Base-by-base conservation (phyloP, 2,329 filamentous ascomycete genomes). In the Xylariaceae sp. region DNA sequence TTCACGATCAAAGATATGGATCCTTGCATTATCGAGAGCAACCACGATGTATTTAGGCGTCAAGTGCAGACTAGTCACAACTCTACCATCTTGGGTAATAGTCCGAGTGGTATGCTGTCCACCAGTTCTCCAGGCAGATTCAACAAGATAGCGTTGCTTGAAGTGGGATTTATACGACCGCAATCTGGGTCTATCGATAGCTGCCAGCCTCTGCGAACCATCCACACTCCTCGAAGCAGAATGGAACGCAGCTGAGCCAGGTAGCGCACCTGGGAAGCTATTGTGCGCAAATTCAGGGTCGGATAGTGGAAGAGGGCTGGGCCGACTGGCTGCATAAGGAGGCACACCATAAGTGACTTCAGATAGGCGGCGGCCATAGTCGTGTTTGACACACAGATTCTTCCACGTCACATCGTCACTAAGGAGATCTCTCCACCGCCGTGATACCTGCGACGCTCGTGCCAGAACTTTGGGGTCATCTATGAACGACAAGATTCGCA, bases 331-430 rank as follows among this genome's bases (percentile, higher is more conserved):
- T 58, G 62, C 12, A 64, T 62, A 44, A 57, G 59, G n/a, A 58
- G 63, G 39, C 59, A 67, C 32, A 60, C 65, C 48, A 63, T 61
- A 66, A 14, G 71, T 68, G 27, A 76, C 73, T 52, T 81, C 78
- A 14, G 80, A 83, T 46, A 81, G 66, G 50, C 76, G 74, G 39
- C 80, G 76, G 68, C 70, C 83, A 68, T 96, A 99, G 54, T 94
- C 90, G 68, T 96, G 92, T 71, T 96, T 96, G 57, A 95, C 90
- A 67, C 92, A 97, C 17, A 99, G 78, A 54, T 94, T 90, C 74
- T 96, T 96, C 94, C 94, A 99, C 1, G 94, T 95, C 71, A 96
- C 91, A 68, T 99, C 94, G 68, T 99, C 94, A 65, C 87, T 92
- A 44, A 99, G 78, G 7, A 99, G 78, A 68, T 96, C 91, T 55